Evolutionary conservation across 805 yeast species (phyloP).

Genomic region (Zygoascus ofunaensis): DNA sequence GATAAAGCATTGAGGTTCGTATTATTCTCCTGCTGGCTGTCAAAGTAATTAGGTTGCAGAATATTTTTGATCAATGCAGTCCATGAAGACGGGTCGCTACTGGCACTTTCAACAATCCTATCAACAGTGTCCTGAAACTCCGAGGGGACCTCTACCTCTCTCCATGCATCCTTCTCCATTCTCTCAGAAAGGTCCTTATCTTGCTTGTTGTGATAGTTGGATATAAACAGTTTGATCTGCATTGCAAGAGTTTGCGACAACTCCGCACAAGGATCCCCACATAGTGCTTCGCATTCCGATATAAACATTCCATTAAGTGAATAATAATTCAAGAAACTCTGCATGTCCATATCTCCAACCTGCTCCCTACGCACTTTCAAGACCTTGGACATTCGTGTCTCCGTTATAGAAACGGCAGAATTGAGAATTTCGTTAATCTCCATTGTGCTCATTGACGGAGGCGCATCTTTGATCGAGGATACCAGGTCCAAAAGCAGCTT

Average conservation of each 20-base stretch:
- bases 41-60: constrained; percentile 5
- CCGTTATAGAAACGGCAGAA: constrained; percentile 61
- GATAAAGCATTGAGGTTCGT: constrained; percentile 23
- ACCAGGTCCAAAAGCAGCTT: constrained; percentile 64
- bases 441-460: constrained; percentile 31
- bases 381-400: constrained; percentile 67
- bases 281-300: constrained; percentile 73
- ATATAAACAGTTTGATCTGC: constrained; percentile 54
- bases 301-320: constrained; percentile 60
- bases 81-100: constrained; percentile 44
- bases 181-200: constrained; percentile 38
- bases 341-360: constrained; percentile 46
- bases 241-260: constrained; percentile 58
- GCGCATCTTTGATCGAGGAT: constrained; percentile 33
- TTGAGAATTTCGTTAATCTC: constrained; percentile 61
- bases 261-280: constrained; percentile 56
- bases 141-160: constrained; percentile 50
- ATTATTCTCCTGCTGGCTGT: constrained; percentile 28
- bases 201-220: constrained; percentile 44
- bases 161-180: constrained; percentile 72
- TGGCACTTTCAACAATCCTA: constrained; percentile 40
- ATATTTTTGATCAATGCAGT: constrained; percentile 23
- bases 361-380: constrained; percentile 69
- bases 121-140: constrained; percentile 43
- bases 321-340: constrained; percentile 60